Percentiles rank a stretch among this genome's conserved stretches.
These are phyloP conservation scores for Fusarium sp. DNA, from an alignment of 2,329 filamentous ascomycete genomes.

Conservation along the genomic window DNA sequence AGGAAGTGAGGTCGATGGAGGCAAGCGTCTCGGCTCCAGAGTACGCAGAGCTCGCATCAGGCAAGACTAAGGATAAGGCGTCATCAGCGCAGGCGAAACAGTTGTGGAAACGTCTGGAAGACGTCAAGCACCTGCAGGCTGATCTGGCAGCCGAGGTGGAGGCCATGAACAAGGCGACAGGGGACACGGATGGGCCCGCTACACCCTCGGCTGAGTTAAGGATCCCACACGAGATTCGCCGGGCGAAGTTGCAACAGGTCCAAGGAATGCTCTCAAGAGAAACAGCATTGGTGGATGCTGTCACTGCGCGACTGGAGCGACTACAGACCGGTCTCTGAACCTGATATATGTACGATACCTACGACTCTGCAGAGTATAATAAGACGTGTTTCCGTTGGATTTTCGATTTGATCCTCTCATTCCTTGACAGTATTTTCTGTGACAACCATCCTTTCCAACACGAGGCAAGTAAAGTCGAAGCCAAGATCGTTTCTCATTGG, in stretches of 20 bases:
- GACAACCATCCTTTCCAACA: neutral
- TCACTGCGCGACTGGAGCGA: constrained; percentile 72
- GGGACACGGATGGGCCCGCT: constrained; percentile 46
- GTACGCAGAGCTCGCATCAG: constrained; percentile 49
- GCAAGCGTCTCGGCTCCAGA: constrained; percentile 58
- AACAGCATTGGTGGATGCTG: constrained; percentile 75
- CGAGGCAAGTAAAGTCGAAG: constrained; percentile 1
- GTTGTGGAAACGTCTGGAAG: constrained; percentile 69
- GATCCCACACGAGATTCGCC: constrained; percentile 72
- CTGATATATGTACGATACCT: constrained; percentile 44
- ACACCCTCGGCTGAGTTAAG: constrained; percentile 58
- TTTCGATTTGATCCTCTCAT: constrained; percentile 5
- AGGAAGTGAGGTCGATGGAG: constrained; percentile 68
- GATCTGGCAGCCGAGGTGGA: constrained; percentile 66
- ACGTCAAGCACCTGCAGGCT: constrained; percentile 67
- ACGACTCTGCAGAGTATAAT: constrained; percentile 28
- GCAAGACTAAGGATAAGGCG: constrained; percentile 54
- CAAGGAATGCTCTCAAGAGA: constrained; percentile 74
- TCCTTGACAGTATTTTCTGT: neutral
- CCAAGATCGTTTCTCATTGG: neutral
- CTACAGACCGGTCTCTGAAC: constrained; percentile 56
- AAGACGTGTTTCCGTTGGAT: constrained; percentile 24
- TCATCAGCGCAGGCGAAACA: constrained; percentile 57
- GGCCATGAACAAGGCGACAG: constrained; percentile 55
- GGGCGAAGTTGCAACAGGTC: constrained; percentile 73